Base-by-base conservation (phyloP, 768 basidiomycete genomes). In the Dioszegia aurantiaca region DNA sequence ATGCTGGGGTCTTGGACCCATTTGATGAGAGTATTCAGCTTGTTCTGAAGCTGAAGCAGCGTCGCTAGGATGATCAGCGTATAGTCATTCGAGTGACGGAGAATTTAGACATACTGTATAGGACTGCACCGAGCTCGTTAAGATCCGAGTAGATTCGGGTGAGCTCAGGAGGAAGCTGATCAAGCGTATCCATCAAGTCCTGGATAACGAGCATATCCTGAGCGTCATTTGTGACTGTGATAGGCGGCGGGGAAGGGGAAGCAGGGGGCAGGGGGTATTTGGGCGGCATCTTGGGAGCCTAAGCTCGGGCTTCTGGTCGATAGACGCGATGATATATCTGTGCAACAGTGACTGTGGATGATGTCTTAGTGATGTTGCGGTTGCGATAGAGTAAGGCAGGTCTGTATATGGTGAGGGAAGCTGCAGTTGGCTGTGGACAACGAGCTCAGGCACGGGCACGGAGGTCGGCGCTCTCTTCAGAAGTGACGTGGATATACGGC, bases 51-150 rank as follows among this genome's bases (percentile, higher is more conserved):
- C 65, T 83, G 81, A 63, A 84, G 76, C 78, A 94, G 87, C 61
- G 90, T 90, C 81, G 65, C 91, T 92, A 66, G 16, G 37, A 16
- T 31, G 21, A 44, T 55, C 45, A 56, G 56, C 26, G 23, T 4
- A 14, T 6, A 6, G 6, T 19, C 6, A 2, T 14, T 41, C 11
- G 36, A 28, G 12, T 28, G 44, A n/a, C 11, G 41, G 41, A 17
- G 26, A 36, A 37, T 4, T 33, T 1, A 11, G 21, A 70, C 78
- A 59, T 28, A 80, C 79, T 67, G 45, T 74, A 74, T 5, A 99
- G 84, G 59, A 99, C 95, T 57, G 94, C 95, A 77, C 98, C 95
- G 78, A 99, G 88, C 79, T 99, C 95, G 63, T 92, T 89, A 54
- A 99, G 85, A 82, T 99, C 95, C 11, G 88, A 89, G 77, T 95